Percentiles rank a stretch among this genome's conserved stretches.
Conservation (phyloP, 768 basidiomycete species). For the Kwoniella dendrophila region DNA sequence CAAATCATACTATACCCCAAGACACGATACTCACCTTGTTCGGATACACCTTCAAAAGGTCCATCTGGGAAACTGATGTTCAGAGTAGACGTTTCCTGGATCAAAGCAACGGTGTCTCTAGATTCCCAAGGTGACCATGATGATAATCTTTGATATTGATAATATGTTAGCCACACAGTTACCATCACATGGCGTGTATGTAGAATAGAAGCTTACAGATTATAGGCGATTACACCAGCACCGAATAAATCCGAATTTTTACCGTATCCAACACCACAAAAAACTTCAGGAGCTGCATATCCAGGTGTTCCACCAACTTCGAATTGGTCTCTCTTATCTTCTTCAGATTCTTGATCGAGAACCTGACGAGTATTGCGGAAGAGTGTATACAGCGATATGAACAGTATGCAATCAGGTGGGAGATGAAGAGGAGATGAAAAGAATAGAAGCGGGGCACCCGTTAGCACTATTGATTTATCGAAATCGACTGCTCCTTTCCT, state of each 20-base stretch:
- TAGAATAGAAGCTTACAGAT: constrained; percentile 23
- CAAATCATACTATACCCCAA: background rate
- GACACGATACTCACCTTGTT: constrained; percentile 26
- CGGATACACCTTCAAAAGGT: constrained; percentile 37
- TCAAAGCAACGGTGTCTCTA: constrained; percentile 23
- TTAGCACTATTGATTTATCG: background rate
- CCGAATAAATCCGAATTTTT: constrained; percentile 42
- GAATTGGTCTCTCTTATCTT: constrained; percentile 26
- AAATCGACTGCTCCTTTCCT: background rate
- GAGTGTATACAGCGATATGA: background rate
- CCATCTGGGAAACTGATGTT: constrained; percentile 29
- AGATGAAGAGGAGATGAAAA: background rate
- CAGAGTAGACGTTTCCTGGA: constrained; percentile 28
- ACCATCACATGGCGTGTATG: background rate
- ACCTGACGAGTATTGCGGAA: constrained; percentile 28
- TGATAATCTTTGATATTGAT: constrained; percentile 24
- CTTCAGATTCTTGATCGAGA: constrained; percentile 20
- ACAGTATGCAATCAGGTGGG: background rate
- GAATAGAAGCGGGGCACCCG: background rate
- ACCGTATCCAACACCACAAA: constrained; percentile 32
- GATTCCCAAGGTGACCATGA: constrained; percentile 40
- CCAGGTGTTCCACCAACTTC: constrained; percentile 41
- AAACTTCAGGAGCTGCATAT: constrained; percentile 41
- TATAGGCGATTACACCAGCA: constrained; percentile 38
- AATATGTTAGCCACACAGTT: background rate